Percentiles rank a stretch among this genome's conserved stretches.
Evolutionary conservation across 805 yeast genomes (phyloP).

Genomic region (Cyberlindnera japonica): DNA sequence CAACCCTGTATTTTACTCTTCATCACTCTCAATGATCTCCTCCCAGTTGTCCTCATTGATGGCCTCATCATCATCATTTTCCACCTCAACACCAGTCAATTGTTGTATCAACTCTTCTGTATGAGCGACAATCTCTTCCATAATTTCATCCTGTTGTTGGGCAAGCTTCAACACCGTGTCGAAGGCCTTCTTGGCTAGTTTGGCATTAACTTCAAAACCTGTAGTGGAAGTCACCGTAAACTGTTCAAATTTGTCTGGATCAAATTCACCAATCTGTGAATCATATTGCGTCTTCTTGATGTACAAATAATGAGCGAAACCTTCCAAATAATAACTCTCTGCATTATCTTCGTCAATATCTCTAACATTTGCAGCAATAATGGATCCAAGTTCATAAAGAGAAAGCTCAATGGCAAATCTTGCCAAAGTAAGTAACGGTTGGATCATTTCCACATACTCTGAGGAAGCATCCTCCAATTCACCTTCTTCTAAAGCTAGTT

Average conservation of each 20-base stretch:
- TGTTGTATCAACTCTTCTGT: constrained; percentile 46
- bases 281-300: constrained; percentile 34
- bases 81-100: constrained; percentile 59
- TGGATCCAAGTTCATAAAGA: constrained; percentile 58
- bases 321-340: constrained; percentile 81
- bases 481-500: constrained; percentile 46
- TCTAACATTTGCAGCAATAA: constrained; percentile 61
- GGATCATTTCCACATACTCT: constrained; percentile 64
- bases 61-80: constrained; percentile 35
- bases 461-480: constrained; percentile 37
- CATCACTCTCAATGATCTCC: constrained; percentile 42
- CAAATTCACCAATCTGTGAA: constrained; percentile 10
- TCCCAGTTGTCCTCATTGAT: constrained; percentile 46
- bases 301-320: constrained; percentile 60
- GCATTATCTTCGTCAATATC: constrained; percentile 82
- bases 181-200: constrained; percentile 12
- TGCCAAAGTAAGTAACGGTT: constrained; percentile 68
- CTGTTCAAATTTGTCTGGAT: constrained; percentile 25
- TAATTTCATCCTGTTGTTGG: constrained; percentile 43
- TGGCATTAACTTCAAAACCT: constrained; percentile 19
- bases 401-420: constrained; percentile 79
- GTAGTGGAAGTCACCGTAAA: constrained; percentile 14
- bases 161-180: constrained; percentile 16
- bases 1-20: constrained; percentile 14
- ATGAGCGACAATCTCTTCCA: constrained; percentile 56